Base-by-base conservation (phyloP, 2,329 filamentous ascomycete genomes). In the Trichoderma hamatum region DNA sequence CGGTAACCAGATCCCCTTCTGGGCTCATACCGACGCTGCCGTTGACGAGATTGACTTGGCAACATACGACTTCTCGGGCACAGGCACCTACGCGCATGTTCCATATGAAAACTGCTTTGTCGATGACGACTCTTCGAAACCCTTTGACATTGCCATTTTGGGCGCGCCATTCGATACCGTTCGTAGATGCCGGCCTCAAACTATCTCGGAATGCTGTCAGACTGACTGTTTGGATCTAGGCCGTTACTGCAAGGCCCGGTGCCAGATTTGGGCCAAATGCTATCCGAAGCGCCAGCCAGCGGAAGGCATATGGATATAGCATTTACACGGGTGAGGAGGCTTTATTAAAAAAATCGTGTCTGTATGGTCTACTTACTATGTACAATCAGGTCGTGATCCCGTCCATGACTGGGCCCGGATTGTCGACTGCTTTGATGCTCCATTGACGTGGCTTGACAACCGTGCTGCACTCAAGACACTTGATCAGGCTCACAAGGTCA, bases 251-350 rank as follows among this genome's bases (percentile, higher is more conserved):
- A 21, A 70, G 74, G 5, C 74, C 73, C 0, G 73, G 73, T 1
- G 73, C 90, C 13, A 87, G 93, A 11, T 97, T 96, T 76, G 93
- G 93, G 0, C 93, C 93, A 30, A 88, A 92, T 46, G 92, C 92
- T 34, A 96, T 96, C 73, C 89, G 93, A 67, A 88, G 91, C 30
- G 93, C 92, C 49, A 93, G 91, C 46, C 85, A 89, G 11, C 88
- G 92, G 43, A 92, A 71, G 61, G 68, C 69, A 19, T 71, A 72
- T 46, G 70, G 73, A 39, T 71, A 73, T 51, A 72, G 72, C 70
- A 63, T 75, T 19, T 74, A 69, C 51, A 74, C 71, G 4, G 67
- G 72, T 73, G 36, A 54, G 49, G 26, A 32, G 5, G 1, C 5
- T 30, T 30, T 4, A 0, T 49, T 7, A 0, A n/a, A n/a, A n/a